Conservation (phyloP, 208 protist species). For the Trypanosoma avium region DNA sequence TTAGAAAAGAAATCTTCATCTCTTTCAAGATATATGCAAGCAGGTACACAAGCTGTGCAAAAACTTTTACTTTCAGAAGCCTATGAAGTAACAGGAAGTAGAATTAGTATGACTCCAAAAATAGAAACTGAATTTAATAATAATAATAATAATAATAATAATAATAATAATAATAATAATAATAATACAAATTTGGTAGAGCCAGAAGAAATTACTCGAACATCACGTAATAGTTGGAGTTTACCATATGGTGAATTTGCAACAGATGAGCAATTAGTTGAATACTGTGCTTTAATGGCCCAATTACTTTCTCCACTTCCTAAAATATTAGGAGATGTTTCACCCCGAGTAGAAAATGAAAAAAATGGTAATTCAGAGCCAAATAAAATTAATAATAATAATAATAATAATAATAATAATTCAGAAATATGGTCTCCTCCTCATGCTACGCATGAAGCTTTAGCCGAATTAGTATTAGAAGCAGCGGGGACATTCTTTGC, state of each 20-base stretch:
- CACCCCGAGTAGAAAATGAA: neutral
- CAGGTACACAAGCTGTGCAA: slow-evolving; percentile 15
- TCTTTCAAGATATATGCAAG: slow-evolving; percentile 6
- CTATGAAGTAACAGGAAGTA: slow-evolving; percentile 14
- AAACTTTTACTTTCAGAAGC: neutral
- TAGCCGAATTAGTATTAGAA: slow-evolving; percentile 54
- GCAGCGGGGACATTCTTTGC: slow-evolving; percentile 58
- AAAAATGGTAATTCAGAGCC: neutral
- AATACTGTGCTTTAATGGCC: slow-evolving; percentile 60
- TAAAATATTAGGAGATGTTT: slow-evolving; percentile 41
- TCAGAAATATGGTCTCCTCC: slow-evolving; percentile 32
- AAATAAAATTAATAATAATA: neutral
- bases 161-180: no score
- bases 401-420: slow-evolving; percentile 3
- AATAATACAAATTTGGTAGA: slow-evolving; percentile 4
- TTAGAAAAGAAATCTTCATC: slow-evolving; percentile 8
- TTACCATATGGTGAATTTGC: slow-evolving; percentile 3
- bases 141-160: no score
- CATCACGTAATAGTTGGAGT: neutral
- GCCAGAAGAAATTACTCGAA: slow-evolving; percentile 5
- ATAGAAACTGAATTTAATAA: no score
- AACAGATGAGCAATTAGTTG: slow-evolving; percentile 62
- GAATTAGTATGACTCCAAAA: no score
- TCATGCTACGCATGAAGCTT: slow-evolving; percentile 27
- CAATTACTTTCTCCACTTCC: slow-evolving; percentile 73